Evolutionary conservation across 2,329 filamentous ascomycete genomes (phyloP).

Genomic region (Lecanicillium sp.): DNA sequence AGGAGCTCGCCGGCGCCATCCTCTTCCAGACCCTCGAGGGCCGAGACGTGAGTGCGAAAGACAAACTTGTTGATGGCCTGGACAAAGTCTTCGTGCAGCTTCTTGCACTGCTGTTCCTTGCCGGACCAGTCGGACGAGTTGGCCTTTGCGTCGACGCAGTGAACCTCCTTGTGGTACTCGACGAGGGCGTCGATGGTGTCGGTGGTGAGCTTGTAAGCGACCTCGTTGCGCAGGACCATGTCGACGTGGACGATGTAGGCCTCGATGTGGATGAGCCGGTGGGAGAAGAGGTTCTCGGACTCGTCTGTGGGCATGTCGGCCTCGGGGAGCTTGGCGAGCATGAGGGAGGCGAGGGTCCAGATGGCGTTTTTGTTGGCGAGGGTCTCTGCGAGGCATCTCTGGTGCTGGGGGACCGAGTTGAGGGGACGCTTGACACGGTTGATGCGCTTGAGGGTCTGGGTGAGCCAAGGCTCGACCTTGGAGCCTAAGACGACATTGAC

Average conservation of each 20-base stretch:
- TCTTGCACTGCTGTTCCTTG: conserved; percentile 94
- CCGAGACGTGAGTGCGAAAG: conserved; percentile 80
- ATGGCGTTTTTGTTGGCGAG: conserved; percentile 85
- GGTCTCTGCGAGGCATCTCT: conserved; percentile 89
- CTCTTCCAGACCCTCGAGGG: conserved; percentile 92
- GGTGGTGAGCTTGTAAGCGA: conserved; percentile 93
- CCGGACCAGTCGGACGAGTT: conserved; percentile 92
- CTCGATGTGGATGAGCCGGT: conserved; percentile 87
- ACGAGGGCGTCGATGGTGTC: conserved; percentile 91
- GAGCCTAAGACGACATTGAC: conserved; percentile 91
- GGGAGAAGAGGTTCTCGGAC: conserved; percentile 84
- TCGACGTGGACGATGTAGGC: conserved; percentile 98
- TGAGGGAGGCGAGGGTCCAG: conserved; percentile 89
- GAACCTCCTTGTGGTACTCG: conserved; percentile 93
- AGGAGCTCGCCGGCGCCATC: conserved; percentile 92
- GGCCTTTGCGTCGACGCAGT: conserved; percentile 83
- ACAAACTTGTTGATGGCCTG: conserved; percentile 97
- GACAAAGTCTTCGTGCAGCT: conserved; percentile 92
- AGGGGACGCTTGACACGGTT: conserved; percentile 94
- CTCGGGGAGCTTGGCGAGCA: conserved; percentile 86
- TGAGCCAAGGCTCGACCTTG: conserved; percentile 95
- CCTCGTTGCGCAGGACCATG: conserved; percentile 96
- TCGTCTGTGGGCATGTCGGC: conserved; percentile 77
- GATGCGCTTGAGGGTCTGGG: conserved; percentile 91
- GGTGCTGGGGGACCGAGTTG: conserved; percentile 95